Evolutionary conservation across 306 rosid genomes (phyloP).

Genomic region (Canavalia ensiformis): DNA sequence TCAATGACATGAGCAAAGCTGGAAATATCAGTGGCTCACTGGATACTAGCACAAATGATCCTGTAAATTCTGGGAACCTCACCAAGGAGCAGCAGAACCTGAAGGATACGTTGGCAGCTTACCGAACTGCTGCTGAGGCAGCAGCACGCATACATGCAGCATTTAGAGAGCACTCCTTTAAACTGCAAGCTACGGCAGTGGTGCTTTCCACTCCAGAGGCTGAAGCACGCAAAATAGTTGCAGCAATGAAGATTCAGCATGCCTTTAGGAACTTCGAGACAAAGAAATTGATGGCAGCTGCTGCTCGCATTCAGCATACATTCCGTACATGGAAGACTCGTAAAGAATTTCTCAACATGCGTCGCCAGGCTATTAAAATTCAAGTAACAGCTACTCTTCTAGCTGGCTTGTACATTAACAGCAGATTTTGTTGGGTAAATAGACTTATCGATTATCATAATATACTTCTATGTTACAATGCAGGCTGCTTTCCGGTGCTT

Average conservation of each 20-base stretch:
- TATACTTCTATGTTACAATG: conserved; percentile 41
- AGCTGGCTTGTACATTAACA: conserved; percentile 10
- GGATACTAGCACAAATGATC: conserved; percentile 56
- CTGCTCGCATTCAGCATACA: conserved; percentile 84
- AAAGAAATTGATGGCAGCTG: conserved; percentile 72
- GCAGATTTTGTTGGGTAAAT: neutral
- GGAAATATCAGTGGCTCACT: conserved; percentile 90
- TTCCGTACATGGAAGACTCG: conserved; percentile 92
- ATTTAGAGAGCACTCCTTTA: conserved; percentile 79
- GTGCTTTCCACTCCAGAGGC: conserved; percentile 67
- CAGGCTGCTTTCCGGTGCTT: conserved; percentile 90
- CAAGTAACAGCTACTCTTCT: conserved; percentile 69
- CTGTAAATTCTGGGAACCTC: conserved; percentile 62
- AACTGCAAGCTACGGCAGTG: conserved; percentile 63
- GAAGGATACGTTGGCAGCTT: conserved; percentile 86
- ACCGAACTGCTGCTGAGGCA: conserved; percentile 90
- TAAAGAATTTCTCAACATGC: conserved; percentile 77
- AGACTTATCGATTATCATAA: neutral
- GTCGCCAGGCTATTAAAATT: conserved; percentile 83
- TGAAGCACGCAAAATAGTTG: conserved; percentile 84
- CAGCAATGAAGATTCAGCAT: conserved; percentile 97
- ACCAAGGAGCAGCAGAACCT: conserved; percentile 77
- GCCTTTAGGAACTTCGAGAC: conserved; percentile 82
- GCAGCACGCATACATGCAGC: conserved; percentile 94
- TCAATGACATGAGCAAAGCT: conserved; percentile 82